These are phyloP conservation scores for Lichenothelia convexa DNA, from an alignment of 495 filamentous ascomycete species.

Conservation along the genomic window DNA sequence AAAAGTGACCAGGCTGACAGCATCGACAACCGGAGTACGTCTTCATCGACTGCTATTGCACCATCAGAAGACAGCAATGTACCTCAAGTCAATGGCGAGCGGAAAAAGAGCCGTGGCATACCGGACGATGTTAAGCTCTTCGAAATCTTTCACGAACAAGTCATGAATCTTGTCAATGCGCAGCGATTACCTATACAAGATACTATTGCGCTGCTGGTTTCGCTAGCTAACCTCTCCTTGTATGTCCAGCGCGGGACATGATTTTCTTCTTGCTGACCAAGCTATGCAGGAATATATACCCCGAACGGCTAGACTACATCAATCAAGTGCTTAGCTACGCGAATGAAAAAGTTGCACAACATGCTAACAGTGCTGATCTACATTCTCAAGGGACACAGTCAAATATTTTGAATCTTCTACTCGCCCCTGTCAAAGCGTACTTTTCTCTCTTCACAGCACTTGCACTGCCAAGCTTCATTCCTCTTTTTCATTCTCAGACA, in stretches of 20 bases:
- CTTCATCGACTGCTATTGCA: slow-evolving; percentile 11
- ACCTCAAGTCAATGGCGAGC: slow-evolving; percentile 16
- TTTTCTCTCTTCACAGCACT: slow-evolving; percentile 85
- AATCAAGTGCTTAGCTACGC: slow-evolving; percentile 87
- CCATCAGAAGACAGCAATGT: slow-evolving; percentile 17
- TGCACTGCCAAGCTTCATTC: slow-evolving; percentile 75
- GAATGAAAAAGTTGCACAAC: slow-evolving; percentile 69
- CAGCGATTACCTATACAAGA: slow-evolving; percentile 88
- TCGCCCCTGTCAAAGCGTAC: slow-evolving; percentile 76
- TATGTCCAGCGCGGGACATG: slow-evolving; percentile 14
- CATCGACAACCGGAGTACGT: too few species aligned
- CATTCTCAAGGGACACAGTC: slow-evolving; percentile 76
- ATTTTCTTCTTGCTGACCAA: slow-evolving; percentile 6
- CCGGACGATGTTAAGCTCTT: slow-evolving; percentile 79
- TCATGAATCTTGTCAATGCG: slow-evolving; percentile 75
- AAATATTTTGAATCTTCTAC: slow-evolving; percentile 71
- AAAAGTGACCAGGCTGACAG: slow-evolving; percentile 16
- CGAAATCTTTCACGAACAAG: slow-evolving; percentile 95
- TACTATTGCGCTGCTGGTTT: slow-evolving; percentile 80
- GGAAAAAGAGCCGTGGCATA: slow-evolving; percentile 46
- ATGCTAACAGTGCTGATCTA: slow-evolving; percentile 82
- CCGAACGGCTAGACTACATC: slow-evolving; percentile 79
- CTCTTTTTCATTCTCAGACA: slow-evolving; percentile 77
- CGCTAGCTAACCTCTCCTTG: slow-evolving; percentile 77
- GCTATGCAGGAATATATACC: slow-evolving; percentile 63